Percentiles rank a stretch among this genome's conserved stretches.
phyloP scores from a whole-genome alignment of 1,284 basidiomycete species.

The Ganoderma meredithae region DNA sequence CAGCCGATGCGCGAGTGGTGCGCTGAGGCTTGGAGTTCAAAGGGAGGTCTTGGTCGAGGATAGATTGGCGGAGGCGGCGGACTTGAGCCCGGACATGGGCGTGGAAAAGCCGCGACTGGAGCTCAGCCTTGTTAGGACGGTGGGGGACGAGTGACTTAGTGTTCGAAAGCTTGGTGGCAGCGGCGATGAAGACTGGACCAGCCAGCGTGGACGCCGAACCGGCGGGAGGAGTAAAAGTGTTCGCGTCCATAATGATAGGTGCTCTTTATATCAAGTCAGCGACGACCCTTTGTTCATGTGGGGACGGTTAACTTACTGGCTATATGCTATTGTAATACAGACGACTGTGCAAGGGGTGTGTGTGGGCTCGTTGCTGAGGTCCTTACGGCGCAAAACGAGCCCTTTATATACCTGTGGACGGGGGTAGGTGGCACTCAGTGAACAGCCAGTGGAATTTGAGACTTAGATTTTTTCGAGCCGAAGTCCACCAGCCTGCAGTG shows the following conservation, averaged over 20 bases:
- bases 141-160: constrained; percentile 5
- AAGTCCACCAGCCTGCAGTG: neutral
- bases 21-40: constrained; percentile 9
- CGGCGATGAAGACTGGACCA: constrained; percentile 20
- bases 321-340: constrained; percentile 15
- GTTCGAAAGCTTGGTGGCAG: constrained; percentile 4
- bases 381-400: constrained; percentile 3
- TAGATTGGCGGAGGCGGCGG: constrained; percentile 23
- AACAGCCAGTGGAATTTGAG: neutral
- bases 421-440: neutral
- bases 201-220: constrained; percentile 25
- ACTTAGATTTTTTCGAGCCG: constrained; percentile 5
- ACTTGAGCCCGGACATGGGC: constrained; percentile 29
- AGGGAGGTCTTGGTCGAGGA: constrained; percentile 13
- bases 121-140: constrained; percentile 34
- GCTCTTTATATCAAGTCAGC: neutral
- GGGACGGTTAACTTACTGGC: neutral
- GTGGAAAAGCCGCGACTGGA: constrained; percentile 28
- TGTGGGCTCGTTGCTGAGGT: neutral
- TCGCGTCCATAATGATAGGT: constrained; percentile 19
- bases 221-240: constrained; percentile 11
- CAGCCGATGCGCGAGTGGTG: constrained; percentile 16
- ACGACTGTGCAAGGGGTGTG: neutral
- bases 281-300: neutral
- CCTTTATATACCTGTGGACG: constrained; percentile 3